phyloP scores from a whole-genome alignment of 2,329 filamentous ascomycete genomes.

The Trichophyton schoenleinii region DNA sequence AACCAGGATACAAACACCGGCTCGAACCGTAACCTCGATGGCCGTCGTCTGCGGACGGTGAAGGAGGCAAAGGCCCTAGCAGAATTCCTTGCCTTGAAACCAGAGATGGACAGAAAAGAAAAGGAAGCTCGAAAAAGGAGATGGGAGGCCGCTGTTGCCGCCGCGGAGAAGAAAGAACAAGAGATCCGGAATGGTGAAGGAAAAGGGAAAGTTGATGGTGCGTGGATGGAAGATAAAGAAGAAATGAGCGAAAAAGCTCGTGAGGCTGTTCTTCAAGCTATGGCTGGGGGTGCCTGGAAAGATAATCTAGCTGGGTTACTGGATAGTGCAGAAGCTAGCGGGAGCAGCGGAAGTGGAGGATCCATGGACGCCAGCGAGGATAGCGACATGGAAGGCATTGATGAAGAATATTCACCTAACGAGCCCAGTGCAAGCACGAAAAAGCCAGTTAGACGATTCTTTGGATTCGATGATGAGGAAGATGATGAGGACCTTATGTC shows the following conservation, averaged over 20 bases:
- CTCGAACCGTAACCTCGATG: conserved; percentile 87
- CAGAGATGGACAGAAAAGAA: conserved; percentile 91
- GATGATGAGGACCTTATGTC: conserved; percentile 30
- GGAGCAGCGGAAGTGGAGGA: conserved; percentile 18
- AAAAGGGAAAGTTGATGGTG: conserved; percentile 59
- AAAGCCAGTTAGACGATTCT: conserved; percentile 26
- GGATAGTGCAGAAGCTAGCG: conserved; percentile 24
- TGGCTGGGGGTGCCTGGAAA: conserved; percentile 47
- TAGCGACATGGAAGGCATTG: conserved; percentile 25
- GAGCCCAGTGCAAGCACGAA: conserved; percentile 16
- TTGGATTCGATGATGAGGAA: conserved; percentile 39
- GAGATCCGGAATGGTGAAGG: conserved; percentile 61
- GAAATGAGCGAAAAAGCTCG: conserved; percentile 74
- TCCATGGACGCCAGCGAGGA: conserved; percentile 24
- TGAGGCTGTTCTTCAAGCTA: conserved; percentile 60
- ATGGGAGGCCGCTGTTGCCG: conserved; percentile 80
- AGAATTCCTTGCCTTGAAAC: conserved; percentile 88
- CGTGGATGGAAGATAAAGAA: conserved; percentile 93
- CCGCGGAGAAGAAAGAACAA: conserved; percentile 68
- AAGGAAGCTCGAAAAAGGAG: conserved; percentile 68
- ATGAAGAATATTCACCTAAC: conserved; percentile 20
- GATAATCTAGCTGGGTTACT: conserved; percentile 31
- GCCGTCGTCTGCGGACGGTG: conserved; percentile 76
- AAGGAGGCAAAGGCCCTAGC: conserved; percentile 91
- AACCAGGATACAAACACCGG: conserved; percentile 72